Conservation (phyloP, 2,329 filamentous ascomycete species). For the Capronia epimyces region DNA sequence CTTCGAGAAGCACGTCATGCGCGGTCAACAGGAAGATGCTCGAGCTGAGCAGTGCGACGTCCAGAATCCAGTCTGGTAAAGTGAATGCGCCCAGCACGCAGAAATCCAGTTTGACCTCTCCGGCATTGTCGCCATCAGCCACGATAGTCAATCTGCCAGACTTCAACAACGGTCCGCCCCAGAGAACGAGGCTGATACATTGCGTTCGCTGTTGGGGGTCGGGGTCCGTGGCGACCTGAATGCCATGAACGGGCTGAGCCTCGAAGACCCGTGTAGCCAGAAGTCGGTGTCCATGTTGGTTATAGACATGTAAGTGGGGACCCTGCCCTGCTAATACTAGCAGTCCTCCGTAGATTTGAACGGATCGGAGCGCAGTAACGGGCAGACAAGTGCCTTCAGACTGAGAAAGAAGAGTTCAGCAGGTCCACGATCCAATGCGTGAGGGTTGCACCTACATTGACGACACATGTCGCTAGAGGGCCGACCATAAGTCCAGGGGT, state of each 20-base stretch:
- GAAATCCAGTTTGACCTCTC: conserved; percentile 29
- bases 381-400: conserved; percentile 34
- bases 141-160: conserved; percentile 14
- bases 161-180: conserved; percentile 58
- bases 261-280: conserved; percentile 28
- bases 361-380: conserved; percentile 37
- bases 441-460: conserved; percentile 1
- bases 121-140: conserved; percentile 23
- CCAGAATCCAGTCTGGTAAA: conserved; percentile 72
- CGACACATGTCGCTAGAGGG: conserved; percentile 8
- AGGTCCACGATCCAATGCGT: not conserved
- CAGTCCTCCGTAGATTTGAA: conserved; percentile 29
- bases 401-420: conserved; percentile 4
- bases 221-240: conserved; percentile 12
- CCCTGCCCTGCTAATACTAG: conserved; percentile 40
- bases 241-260: conserved; percentile 20
- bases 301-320: conserved; percentile 32
- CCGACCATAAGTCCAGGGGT: not conserved
- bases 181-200: conserved; percentile 43
- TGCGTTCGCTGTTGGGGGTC: conserved; percentile 12
- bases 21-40: conserved; percentile 67
- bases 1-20: conserved; percentile 70
- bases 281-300: conserved; percentile 38
- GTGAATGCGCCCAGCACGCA: conserved; percentile 40
- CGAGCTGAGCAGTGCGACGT: conserved; percentile 44